Evolutionary conservation across 495 filamentous ascomycete species (phyloP), one percentile per base, ranked within the genome.

Genomic region (Tetracladium marchalianum): DNA sequence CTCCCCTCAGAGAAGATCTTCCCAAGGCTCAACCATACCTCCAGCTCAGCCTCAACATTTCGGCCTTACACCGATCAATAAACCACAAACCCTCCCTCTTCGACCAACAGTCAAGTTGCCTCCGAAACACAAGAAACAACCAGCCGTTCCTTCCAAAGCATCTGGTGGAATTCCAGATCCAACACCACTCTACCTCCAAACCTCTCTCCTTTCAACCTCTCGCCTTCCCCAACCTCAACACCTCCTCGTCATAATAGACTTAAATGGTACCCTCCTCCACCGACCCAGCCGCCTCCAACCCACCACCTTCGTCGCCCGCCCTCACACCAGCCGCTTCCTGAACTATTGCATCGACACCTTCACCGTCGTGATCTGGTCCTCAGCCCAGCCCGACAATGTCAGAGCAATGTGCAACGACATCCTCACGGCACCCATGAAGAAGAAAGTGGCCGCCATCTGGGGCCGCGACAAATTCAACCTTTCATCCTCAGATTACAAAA

Each of bases 341-440:
- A 42, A 65, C 1, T 80, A 82, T 52, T 68, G 84, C 50, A 66
- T 89, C 41, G 52, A 70, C 13, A 76, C 78, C 19, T 85, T 89
- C 66, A 68, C 62, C 27, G 82, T 95, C 12, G 85, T 94, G 66
- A 75, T 98, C 44, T 98, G 92, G 90, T 93, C 89, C 0, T 90
- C 85, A 37, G 89, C 93, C 0, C 72, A 68, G 19, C 80, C 81
- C 0, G 47, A 64, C 6, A 97, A 90, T 44, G 84, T 95, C 0
- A 32, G 60, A 0, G 58, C 59, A 5, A 82, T 97, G 68, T 75
- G 77, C 46, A 44, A 55, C 13, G 46, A 70, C 44, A 68, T 79
- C 49, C 44, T 93, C 54, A 62, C 65, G 36, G 35, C 60, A 3
- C 43, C 68, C 11, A 64, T 73, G 36, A 47, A 43, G 1, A 49